phyloP scores from a whole-genome alignment of 2,329 filamentous ascomycete species.

The Apiospora phragmitis region DNA sequence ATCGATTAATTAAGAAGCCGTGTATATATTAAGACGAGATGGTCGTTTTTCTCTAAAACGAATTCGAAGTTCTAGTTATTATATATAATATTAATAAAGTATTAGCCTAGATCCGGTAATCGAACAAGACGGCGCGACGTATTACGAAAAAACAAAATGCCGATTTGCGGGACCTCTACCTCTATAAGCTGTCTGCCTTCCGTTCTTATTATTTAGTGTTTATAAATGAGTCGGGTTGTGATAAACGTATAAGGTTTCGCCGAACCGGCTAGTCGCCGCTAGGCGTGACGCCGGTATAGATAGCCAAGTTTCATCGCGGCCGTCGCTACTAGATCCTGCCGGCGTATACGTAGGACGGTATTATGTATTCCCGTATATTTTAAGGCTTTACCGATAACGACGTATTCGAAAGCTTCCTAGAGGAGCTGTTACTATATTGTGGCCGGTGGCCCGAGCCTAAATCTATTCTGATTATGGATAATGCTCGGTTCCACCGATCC shows the following conservation, averaged over 20 bases:
- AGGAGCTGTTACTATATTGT: slow-evolving; percentile 2
- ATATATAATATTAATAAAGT: neutral
- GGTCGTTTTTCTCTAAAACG: neutral
- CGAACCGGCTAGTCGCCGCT: slow-evolving; percentile 33
- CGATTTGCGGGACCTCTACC: neutral
- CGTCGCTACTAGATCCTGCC: slow-evolving; percentile 23
- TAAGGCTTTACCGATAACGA: neutral
- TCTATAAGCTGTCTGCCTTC: slow-evolving; percentile 16
- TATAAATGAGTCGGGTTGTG: slow-evolving; percentile 33
- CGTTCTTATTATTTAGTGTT: slow-evolving; percentile 32
- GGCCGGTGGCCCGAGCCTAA: slow-evolving; percentile 10
- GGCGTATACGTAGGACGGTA: neutral
- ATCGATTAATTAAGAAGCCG: neutral
- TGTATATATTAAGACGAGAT: neutral
- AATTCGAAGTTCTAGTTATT: neutral
- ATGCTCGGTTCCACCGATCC: slow-evolving; percentile 13
- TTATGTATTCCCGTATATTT: slow-evolving; percentile 22
- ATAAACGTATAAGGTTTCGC: slow-evolving; percentile 32
- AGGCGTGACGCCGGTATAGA: slow-evolving; percentile 23
- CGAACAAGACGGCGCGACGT: neutral
- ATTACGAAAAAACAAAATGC: neutral
- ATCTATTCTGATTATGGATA: slow-evolving; percentile 11
- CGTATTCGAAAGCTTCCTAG: slow-evolving; percentile 10
- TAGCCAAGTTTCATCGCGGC: slow-evolving; percentile 19
- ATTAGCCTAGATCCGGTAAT: neutral